Evolutionary conservation across 2,329 filamentous ascomycete genomes (phyloP), one percentile per base, ranked within the genome.

Genomic region (Pseudocercospora fijiensis): DNA sequence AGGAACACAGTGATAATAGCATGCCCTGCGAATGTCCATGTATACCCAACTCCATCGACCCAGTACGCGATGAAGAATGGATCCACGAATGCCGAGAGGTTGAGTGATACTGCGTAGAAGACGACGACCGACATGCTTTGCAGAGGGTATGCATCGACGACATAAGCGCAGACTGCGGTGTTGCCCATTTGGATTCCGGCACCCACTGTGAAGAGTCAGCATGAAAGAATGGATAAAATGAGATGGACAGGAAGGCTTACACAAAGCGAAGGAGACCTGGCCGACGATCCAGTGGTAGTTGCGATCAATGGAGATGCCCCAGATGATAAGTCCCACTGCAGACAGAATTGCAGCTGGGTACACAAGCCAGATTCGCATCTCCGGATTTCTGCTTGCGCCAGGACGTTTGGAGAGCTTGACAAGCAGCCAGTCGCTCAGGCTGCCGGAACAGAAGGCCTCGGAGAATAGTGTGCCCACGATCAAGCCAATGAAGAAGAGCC

Each of bases 211-310:
- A 13, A 41, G 13, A n/a, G 37, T 67, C 30, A 67, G 65, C 63
- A 59, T 49, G 3, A 13, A 43, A n/a, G 18, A 11, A 6, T 22
- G 10, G 20, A 10, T 9, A 22, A 1, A 27, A 2, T n/a, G 13
- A 16, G 22, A 43, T 3, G 16, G 11, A 18, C 16, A 43, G 7
- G 18, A 20, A 24, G 24, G 2, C 65, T 65, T 49, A 67, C 65
- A 60, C 8, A 67, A 51, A 22, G 63, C 65, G 47, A 67, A 67
- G 7, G 65, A 61, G 4, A 67, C 61, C 43, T 67, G 65, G 8
- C 65, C 65, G 9, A 67, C 65, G 24, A 67, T 67, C 65, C 65
- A 67, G 51, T 67, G 65, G 41, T 67, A 67, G 13, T 64, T 55
- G 4, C 61, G 58, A 4, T 67, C 65, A 10, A 67, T 65, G 11